These are phyloP conservation scores for Pyrrhoderma noxium DNA, from an alignment of 1,284 basidiomycete genomes.

Conservation along the genomic window DNA sequence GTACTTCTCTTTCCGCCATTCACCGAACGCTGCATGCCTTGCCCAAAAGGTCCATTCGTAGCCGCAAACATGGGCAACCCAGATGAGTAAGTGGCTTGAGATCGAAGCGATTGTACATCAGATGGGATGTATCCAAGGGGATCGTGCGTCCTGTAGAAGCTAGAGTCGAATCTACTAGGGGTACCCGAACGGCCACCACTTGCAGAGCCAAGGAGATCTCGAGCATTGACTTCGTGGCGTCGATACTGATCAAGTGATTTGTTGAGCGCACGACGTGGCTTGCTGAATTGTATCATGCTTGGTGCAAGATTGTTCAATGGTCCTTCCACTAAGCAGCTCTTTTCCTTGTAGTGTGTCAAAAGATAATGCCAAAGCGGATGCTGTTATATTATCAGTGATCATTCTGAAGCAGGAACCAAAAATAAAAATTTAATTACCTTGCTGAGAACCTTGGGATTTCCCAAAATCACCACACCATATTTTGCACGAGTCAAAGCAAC, in stretches of 20 bases:
- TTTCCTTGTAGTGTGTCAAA: slow-evolving; percentile 98
- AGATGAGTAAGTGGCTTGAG: slow-evolving; percentile 89
- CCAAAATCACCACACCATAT: slow-evolving; percentile 96
- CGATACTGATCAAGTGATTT: slow-evolving; percentile 90
- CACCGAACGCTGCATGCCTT: slow-evolving; percentile 49
- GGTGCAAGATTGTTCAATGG: slow-evolving; percentile 94
- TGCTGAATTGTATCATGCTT: slow-evolving; percentile 99
- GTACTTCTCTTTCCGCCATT: slow-evolving; percentile 64
- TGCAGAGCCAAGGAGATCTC: slow-evolving; percentile 31
- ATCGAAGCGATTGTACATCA: slow-evolving; percentile 89
- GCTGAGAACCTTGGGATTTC: slow-evolving; percentile 97
- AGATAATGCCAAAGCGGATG: slow-evolving; percentile 98
- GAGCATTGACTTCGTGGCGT: slow-evolving; percentile 80
- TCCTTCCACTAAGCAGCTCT: slow-evolving; percentile 90
- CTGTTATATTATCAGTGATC: slow-evolving; percentile 35
- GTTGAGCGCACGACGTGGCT: slow-evolving; percentile 78
- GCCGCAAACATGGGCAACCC: slow-evolving; percentile 80
- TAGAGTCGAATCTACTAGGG: slow-evolving; percentile 86
- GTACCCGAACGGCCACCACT: slow-evolving; percentile 63
- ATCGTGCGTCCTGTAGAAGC: slow-evolving; percentile 94
- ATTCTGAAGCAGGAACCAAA: background rate
- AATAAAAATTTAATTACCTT: slow-evolving; percentile 54
- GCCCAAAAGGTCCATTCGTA: slow-evolving; percentile 55
- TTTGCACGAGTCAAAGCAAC: slow-evolving; percentile 97
- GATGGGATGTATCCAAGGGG: slow-evolving; percentile 91